Evolutionary conservation across 2,329 filamentous ascomycete species (phyloP).

Genomic region (Colletotrichum acutatum): DNA sequence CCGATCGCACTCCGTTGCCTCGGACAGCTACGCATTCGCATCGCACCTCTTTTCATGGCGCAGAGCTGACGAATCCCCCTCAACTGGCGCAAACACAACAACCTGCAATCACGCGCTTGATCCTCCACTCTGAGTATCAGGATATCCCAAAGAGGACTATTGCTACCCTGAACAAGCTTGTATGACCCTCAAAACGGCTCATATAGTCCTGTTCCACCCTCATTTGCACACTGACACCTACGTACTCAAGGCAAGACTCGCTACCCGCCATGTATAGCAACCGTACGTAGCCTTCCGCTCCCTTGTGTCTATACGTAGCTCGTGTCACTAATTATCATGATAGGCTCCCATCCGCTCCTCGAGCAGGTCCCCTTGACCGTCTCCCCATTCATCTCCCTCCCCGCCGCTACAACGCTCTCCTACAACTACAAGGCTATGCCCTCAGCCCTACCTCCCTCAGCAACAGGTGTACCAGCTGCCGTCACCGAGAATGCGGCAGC

Average conservation of each 20-base stretch:
- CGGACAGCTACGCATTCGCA: background rate
- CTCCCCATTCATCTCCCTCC: conserved; percentile 92
- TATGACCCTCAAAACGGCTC: conserved; percentile 1
- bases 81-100: background rate
- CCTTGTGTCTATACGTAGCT: too few species aligned
- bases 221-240: background rate
- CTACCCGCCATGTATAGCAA: conserved; percentile 40
- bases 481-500: conserved; percentile 43
- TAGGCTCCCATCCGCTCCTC: conserved; percentile 85
- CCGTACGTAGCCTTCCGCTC: conserved; percentile 41
- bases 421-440: conserved; percentile 95
- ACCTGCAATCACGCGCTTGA: background rate
- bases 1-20: background rate
- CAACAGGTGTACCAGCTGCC: conserved; percentile 62
- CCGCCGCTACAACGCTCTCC: conserved; percentile 88
- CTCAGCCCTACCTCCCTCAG: conserved; percentile 82
- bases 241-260: background rate
- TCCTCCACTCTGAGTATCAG: background rate
- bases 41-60: background rate
- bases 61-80: background rate
- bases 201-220: background rate
- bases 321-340: background rate
- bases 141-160: background rate
- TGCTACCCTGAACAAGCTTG: conserved; percentile 11
- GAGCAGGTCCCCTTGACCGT: conserved; percentile 94